Conservation (phyloP, 106 monocot species). For the Acorus gramineus region DNA sequence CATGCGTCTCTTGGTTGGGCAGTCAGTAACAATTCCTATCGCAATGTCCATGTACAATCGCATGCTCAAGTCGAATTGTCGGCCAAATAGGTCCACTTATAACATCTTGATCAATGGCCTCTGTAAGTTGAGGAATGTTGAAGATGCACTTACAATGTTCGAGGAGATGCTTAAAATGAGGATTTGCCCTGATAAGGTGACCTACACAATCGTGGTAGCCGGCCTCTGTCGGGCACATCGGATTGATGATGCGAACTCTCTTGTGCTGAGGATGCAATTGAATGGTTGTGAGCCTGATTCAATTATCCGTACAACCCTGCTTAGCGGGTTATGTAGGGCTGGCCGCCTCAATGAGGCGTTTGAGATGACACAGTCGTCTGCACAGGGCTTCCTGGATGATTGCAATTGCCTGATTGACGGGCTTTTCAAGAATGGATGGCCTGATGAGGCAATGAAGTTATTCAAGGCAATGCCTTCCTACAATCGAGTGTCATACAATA, state of each 20-base stretch:
- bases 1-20: slow-evolving; percentile 33
- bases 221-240: slow-evolving; percentile 26
- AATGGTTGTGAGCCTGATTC: slow-evolving; percentile 15
- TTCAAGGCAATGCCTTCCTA: slow-evolving; percentile 43
- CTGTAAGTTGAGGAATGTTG: slow-evolving; percentile 38
- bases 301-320: slow-evolving; percentile 23
- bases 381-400: slow-evolving; percentile 37
- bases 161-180: slow-evolving; percentile 71
- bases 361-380: slow-evolving; percentile 8
- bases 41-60: slow-evolving; percentile 51
- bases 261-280: slow-evolving; percentile 36
- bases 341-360: slow-evolving; percentile 51
- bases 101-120: slow-evolving; percentile 47
- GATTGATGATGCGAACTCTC: slow-evolving; percentile 34
- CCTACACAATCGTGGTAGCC: slow-evolving; percentile 48
- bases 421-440: slow-evolving; percentile 38
- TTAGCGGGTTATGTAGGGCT: slow-evolving; percentile 50
- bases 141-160: slow-evolving; percentile 48
- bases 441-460: slow-evolving; percentile 40
- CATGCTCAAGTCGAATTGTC: slow-evolving; percentile 53
- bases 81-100: slow-evolving; percentile 50
- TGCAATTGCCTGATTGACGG: slow-evolving; percentile 67
- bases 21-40: slow-evolving; percentile 32
- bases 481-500: slow-evolving; percentile 60
- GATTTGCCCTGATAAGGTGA: slow-evolving; percentile 25